phyloP scores from a whole-genome alignment of 345 rosid species.

The Brassica napus region DNA sequence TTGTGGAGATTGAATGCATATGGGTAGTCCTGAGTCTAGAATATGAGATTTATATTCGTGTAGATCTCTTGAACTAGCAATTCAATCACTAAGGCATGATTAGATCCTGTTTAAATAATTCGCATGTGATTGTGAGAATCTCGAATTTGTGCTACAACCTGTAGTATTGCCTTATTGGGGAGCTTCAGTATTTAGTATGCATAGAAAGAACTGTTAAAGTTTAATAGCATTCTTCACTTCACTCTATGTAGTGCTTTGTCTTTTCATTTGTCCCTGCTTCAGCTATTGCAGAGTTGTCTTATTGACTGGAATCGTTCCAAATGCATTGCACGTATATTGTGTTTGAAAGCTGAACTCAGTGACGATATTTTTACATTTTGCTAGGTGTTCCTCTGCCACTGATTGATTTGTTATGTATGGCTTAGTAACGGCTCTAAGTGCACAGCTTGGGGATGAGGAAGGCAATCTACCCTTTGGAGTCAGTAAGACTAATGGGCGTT shows the following conservation, averaged over 20 bases:
- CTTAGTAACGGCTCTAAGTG: constrained; percentile 57
- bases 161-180: background rate
- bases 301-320: constrained; percentile 18
- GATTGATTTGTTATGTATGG: constrained; percentile 79
- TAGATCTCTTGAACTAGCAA: background rate
- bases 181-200: background rate
- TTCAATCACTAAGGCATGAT: background rate
- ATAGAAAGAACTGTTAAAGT: background rate
- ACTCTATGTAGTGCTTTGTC: background rate
- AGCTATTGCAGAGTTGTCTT: background rate
- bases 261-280: background rate
- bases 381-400: constrained; percentile 82
- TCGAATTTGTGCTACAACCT: background rate
- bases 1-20: background rate
- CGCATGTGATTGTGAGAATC: background rate
- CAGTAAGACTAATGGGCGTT: constrained; percentile 55
- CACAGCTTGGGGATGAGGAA: constrained; percentile 42
- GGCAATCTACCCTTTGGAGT: constrained; percentile 60
- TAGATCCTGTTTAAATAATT: background rate
- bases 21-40: background rate
- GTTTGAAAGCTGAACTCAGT: constrained; percentile 39
- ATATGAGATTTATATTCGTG: background rate
- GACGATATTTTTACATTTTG: constrained; percentile 38
- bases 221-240: background rate
- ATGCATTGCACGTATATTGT: constrained; percentile 25